Conservation (phyloP, 2,329 filamentous ascomycete species). For the Bipolaris cookei region DNA sequence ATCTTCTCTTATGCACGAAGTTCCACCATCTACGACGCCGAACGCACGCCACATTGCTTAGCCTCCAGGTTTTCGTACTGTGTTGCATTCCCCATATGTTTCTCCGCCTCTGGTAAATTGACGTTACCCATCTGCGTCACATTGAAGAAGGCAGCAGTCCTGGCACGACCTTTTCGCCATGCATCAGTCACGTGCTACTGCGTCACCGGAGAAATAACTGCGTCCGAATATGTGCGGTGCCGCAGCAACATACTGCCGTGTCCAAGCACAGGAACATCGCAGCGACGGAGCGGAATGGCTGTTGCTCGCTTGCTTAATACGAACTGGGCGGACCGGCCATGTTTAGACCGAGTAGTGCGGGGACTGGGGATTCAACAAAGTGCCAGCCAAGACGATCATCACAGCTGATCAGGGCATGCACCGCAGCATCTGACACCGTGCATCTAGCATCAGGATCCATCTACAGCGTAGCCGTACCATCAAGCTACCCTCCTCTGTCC, state of each 20-base stretch:
- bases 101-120: conserved; percentile 18
- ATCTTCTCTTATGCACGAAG: neutral
- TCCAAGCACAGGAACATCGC: neutral
- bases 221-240: neutral
- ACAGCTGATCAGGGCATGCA: conserved; percentile 13
- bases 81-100: neutral
- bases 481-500: neutral
- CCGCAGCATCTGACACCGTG: conserved; percentile 26
- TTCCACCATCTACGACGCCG: conserved; percentile 1
- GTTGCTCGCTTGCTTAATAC: neutral
- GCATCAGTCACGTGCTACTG: neutral
- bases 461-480: conserved; percentile 25
- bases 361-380: conserved; percentile 12
- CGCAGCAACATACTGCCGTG: neutral
- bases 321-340: neutral
- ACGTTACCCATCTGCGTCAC: conserved; percentile 15
- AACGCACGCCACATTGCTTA: conserved; percentile 15
- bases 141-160: conserved; percentile 5
- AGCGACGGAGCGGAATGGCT: neutral
- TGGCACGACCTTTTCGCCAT: conserved; percentile 16
- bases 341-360: conserved; percentile 16
- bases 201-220: neutral
- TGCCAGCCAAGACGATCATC: conserved; percentile 22
- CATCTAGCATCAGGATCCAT: conserved; percentile 22
- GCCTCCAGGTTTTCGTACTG: conserved; percentile 2